phyloP scores from a whole-genome alignment of 2,329 filamentous ascomycete genomes.

The Metarhizium humberi region DNA sequence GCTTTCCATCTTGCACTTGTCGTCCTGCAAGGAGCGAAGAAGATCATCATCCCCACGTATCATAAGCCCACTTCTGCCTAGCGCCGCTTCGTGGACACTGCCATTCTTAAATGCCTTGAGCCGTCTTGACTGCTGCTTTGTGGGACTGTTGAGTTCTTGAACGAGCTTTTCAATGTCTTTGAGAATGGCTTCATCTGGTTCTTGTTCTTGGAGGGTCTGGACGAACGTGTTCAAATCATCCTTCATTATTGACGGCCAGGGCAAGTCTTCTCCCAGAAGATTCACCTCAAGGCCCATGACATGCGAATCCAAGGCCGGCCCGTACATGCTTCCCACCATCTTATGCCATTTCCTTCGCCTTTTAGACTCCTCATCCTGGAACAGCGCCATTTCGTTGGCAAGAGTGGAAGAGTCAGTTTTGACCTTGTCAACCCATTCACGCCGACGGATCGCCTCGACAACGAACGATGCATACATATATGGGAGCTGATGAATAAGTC shows the following conservation, averaged over 20 bases:
- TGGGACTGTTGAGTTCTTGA: slow-evolving; percentile 70
- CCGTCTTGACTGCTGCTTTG: slow-evolving; percentile 76
- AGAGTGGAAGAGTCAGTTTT: slow-evolving; percentile 77
- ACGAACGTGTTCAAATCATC: slow-evolving; percentile 71
- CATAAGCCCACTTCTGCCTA: slow-evolving; percentile 79
- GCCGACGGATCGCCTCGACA: slow-evolving; percentile 74
- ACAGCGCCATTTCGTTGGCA: slow-evolving; percentile 85
- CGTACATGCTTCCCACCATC: slow-evolving; percentile 66
- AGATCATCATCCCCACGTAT: slow-evolving; percentile 83
- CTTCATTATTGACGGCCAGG: slow-evolving; percentile 70
- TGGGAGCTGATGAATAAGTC: slow-evolving; percentile 73
- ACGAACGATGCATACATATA: slow-evolving; percentile 85
- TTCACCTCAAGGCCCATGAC: slow-evolving; percentile 78
- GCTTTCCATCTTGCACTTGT: slow-evolving; percentile 66
- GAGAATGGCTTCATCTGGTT: slow-evolving; percentile 55
- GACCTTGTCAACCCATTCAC: slow-evolving; percentile 89
- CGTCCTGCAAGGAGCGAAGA: slow-evolving; percentile 66
- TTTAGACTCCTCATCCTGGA: slow-evolving; percentile 87
- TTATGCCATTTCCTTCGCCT: slow-evolving; percentile 86
- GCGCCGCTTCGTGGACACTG: slow-evolving; percentile 81
- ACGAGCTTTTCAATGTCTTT: slow-evolving; percentile 68
- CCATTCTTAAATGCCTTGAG: slow-evolving; percentile 95
- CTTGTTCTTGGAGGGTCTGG: slow-evolving; percentile 52
- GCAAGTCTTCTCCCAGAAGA: slow-evolving; percentile 64
- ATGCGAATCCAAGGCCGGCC: slow-evolving; percentile 56